These are phyloP conservation scores for Monosporozyma yasuniensis DNA, from an alignment of 805 yeast species.

Conservation along the genomic window DNA sequence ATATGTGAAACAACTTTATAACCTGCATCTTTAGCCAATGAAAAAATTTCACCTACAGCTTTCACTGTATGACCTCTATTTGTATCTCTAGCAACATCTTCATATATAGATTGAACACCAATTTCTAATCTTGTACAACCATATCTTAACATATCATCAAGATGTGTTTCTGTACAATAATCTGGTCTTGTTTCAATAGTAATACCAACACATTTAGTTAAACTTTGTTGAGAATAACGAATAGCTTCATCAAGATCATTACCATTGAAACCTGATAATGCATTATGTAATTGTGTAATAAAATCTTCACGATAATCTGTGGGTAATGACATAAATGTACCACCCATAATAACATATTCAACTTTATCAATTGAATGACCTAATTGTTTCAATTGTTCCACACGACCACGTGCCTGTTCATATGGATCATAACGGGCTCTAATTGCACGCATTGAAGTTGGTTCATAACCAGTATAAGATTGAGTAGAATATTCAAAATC, in stretches of 20 bases:
- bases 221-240: slow-evolving; percentile 80
- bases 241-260: slow-evolving; percentile 85
- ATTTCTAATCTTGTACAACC: slow-evolving; percentile 96
- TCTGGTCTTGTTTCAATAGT: slow-evolving; percentile 98
- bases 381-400: slow-evolving; percentile 87
- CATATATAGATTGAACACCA: slow-evolving; percentile 95
- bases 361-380: slow-evolving; percentile 97
- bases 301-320: slow-evolving; percentile 82
- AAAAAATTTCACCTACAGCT: slow-evolving; percentile 92
- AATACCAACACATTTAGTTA: slow-evolving; percentile 95
- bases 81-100: slow-evolving; percentile 97
- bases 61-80: slow-evolving; percentile 96
- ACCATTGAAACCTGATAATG: slow-evolving; percentile 87
- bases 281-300: slow-evolving; percentile 86
- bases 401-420: slow-evolving; percentile 96
- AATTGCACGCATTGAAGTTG: slow-evolving; percentile 98
- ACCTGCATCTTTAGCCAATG: slow-evolving; percentile 95
- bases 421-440: slow-evolving; percentile 97
- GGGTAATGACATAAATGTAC: slow-evolving; percentile 94
- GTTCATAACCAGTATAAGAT: slow-evolving; percentile 97
- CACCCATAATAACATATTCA: slow-evolving; percentile 97
- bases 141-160: slow-evolving; percentile 89
- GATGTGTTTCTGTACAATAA: slow-evolving; percentile 91
- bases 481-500: slow-evolving; percentile 98
- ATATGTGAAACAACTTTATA: slow-evolving; percentile 95